Evolutionary conservation across 1,139 yeast genomes (phyloP), one percentile per base, ranked within the genome.

Genomic region (Ogataea hybrid): DNA sequence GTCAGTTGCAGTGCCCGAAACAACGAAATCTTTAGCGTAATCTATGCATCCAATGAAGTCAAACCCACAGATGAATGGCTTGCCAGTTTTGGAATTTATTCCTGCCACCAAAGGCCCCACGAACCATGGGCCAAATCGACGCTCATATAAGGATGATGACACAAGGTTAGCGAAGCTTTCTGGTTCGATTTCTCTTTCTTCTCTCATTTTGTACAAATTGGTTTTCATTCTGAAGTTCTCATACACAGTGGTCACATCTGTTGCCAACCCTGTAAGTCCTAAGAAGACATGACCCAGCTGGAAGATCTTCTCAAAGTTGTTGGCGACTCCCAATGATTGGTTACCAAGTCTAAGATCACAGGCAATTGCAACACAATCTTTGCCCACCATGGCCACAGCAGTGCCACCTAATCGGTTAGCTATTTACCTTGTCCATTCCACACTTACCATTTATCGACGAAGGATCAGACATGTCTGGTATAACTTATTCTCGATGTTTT

Each of bases 41-140:
- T 94, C 98, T 58, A 92, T 88, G 69, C 97, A 89, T 27, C 99
- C 99, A 64, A 94, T 92, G 51, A 86, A 77, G 68, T 94, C 99
- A 65, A 92, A 90, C 12, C 96, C 96, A 63, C 97, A 94, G 50
- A 94, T 79, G 61, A 84, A 94, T 34, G 99, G 98, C 62, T 84
- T 75, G 45, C 76, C 77, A 5, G 90, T 77, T 62, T 84, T 84
- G 37, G 88, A 79, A 63, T 87, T 81, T 56, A 94, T 73, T 14
- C 99, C 99, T 5, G 97, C 97, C 39, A 94, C 97, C 37, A 94
- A 79, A 8, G 99, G 98, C 2, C 97, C 95, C 28, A 89, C 88
- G 58, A 94, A 94, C 73, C 88, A 94, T 5, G 98, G 98, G 1
- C 97, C 97, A 64, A 94, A 94, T 66, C 94, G 83, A 61, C 79